phyloP scores from a whole-genome alignment of 1,284 basidiomycete genomes.

The Afroboletus lepidellus region DNA sequence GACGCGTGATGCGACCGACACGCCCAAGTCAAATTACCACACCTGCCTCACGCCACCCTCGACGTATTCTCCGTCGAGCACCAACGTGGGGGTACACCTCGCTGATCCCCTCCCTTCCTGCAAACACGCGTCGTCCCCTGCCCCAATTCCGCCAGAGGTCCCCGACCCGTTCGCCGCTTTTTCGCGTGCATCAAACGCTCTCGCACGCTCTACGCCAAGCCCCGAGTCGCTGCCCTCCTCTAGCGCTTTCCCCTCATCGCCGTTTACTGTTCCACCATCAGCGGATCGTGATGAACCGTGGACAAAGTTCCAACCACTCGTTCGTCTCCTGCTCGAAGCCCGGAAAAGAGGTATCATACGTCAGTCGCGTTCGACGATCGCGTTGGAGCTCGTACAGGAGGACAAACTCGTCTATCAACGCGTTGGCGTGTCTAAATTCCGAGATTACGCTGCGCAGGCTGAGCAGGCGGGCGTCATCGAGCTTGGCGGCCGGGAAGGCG shows the following conservation, averaged over 20 bases:
- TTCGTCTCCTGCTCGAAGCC: constrained; percentile 29
- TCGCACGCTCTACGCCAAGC: neutral
- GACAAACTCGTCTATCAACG: constrained; percentile 40
- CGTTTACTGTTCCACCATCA: constrained; percentile 1
- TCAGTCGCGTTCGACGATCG: constrained; percentile 42
- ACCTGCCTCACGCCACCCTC: constrained; percentile 2
- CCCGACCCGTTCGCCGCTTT: constrained; percentile 2
- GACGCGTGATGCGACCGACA: neutral
- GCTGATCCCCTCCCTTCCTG: constrained; percentile 4
- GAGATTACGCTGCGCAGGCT: constrained; percentile 45
- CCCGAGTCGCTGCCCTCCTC: constrained; percentile 7
- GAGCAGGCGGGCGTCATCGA: constrained; percentile 44
- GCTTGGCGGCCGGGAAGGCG: constrained; percentile 43
- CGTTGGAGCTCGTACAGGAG: constrained; percentile 34
- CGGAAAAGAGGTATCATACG: constrained; percentile 31
- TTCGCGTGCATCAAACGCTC: constrained; percentile 7
- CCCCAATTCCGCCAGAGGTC: neutral
- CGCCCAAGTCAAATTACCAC: constrained; percentile 4
- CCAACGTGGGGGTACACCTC: constrained; percentile 6
- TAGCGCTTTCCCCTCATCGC: constrained; percentile 6
- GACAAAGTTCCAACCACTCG: constrained; percentile 24
- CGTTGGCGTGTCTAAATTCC: constrained; percentile 45
- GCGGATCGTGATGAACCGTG: constrained; percentile 11
- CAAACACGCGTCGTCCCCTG: constrained; percentile 1
- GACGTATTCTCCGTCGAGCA: constrained; percentile 3